Conservation (phyloP, 1,284 basidiomycete genomes). For the Termitomyces sp. region DNA sequence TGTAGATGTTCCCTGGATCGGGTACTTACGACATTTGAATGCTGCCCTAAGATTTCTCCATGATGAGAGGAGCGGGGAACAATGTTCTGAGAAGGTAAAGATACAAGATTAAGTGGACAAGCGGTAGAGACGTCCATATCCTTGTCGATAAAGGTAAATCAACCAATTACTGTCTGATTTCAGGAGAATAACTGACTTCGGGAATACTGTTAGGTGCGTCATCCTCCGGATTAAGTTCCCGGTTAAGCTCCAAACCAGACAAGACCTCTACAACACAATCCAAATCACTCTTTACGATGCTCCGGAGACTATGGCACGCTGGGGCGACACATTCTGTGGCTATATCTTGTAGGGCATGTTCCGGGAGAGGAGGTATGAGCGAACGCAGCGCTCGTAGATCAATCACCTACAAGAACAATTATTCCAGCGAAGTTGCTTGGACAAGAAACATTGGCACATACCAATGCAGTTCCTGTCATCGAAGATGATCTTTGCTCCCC, state of each 20-base stretch:
- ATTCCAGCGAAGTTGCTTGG: not conserved
- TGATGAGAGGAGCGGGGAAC: not conserved
- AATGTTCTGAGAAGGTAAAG: not conserved
- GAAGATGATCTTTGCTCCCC: not conserved
- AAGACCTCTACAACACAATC: not conserved
- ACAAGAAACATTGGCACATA: not conserved
- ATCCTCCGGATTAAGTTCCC: not conserved
- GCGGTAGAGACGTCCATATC: not conserved
- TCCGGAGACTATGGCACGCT: not conserved
- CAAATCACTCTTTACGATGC: not conserved
- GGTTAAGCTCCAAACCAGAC: not conserved
- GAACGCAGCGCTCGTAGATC: constrained; percentile 1
- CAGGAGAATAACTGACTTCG: not conserved
- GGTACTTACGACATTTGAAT: not conserved
- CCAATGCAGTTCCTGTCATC: not conserved
- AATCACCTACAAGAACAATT: not conserved
- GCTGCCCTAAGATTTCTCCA: not conserved
- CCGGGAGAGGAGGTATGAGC: not conserved
- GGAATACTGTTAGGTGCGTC: not conserved
- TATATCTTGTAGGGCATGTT: not conserved
- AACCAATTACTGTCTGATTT: not conserved
- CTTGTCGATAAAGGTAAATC: not conserved
- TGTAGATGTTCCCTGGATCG: not conserved
- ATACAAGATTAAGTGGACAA: constrained; percentile 1
- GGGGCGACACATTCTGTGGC: not conserved